Evolutionary conservation across 2,329 filamentous ascomycete species (phyloP).

Genomic region (Fusarium nygamai): DNA sequence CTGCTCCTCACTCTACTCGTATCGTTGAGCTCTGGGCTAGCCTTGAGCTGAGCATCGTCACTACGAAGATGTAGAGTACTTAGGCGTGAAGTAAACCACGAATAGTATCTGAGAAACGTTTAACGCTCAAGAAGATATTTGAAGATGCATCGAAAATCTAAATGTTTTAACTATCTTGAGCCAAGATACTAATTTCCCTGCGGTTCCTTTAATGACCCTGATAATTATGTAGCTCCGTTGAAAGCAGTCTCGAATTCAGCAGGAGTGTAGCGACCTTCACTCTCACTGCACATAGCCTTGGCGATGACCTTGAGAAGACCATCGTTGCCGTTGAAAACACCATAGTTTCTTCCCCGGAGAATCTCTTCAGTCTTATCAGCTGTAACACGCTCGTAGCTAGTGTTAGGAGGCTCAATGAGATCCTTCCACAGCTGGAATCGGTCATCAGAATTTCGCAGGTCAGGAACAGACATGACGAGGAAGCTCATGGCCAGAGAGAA

Average conservation of each 20-base stretch:
- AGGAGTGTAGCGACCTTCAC: constrained; percentile 3
- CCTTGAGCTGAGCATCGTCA: too few species aligned
- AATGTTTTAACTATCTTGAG: background rate
- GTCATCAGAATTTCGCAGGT: background rate
- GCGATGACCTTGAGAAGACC: constrained; percentile 10
- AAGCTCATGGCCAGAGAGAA: constrained; percentile 11
- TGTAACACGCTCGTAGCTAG: background rate
- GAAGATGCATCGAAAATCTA: too few species aligned
- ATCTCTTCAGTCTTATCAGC: background rate
- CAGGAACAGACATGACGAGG: constrained; percentile 5
- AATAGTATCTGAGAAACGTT: too few species aligned
- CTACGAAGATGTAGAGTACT: too few species aligned
- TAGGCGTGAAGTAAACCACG: too few species aligned
- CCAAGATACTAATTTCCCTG: rapidly evolving
- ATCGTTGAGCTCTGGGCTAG: too few species aligned
- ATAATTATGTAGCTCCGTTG: background rate
- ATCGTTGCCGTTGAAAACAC: constrained; percentile 7
- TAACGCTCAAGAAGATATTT: too few species aligned
- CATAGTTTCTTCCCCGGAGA: background rate
- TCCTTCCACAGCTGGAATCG: constrained; percentile 22
- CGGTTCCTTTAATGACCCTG: rapidly evolving
- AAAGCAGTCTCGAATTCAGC: constrained; percentile 1
- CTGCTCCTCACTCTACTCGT: too few species aligned
- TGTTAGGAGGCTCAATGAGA: constrained; percentile 1
- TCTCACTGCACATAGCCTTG: constrained; percentile 9